Evolutionary conservation across 345 rosid species (phyloP).

Genomic region (Arabidopsis suecica): DNA sequence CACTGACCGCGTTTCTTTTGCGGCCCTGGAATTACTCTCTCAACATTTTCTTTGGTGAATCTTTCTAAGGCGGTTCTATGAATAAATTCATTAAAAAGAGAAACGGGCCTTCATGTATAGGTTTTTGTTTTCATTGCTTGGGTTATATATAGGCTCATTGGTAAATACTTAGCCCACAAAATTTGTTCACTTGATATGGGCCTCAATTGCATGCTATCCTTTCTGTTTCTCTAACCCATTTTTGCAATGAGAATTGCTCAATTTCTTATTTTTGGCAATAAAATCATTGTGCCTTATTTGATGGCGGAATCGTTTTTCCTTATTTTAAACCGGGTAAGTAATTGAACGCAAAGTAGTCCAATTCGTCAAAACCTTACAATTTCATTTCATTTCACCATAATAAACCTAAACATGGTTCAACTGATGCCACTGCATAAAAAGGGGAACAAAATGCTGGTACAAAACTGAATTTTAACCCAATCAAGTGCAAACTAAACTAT

Average conservation of each 20-base stretch:
- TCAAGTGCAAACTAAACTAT: neutral
- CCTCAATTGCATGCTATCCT: neutral
- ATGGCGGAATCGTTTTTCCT: too few species aligned
- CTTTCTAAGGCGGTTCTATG: slow-evolving; percentile 7
- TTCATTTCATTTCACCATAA: neutral
- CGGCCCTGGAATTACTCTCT: slow-evolving; percentile 24
- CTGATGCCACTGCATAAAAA: neutral
- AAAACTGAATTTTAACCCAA: neutral
- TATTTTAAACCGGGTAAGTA: neutral
- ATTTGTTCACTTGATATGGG: neutral
- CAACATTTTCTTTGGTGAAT: neutral
- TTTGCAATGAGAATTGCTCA: too few species aligned
- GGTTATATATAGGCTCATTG: neutral
- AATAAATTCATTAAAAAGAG: neutral
- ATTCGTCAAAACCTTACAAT: neutral
- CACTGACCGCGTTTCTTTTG: slow-evolving; percentile 25
- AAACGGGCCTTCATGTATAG: slow-evolving; percentile 10
- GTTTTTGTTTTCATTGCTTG: neutral
- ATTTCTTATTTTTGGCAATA: too few species aligned
- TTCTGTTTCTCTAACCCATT: too few species aligned
- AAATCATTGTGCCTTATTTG: too few species aligned
- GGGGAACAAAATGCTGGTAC: neutral
- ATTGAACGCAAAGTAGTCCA: neutral
- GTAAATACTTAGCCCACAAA: neutral
- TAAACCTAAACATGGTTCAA: neutral